Evolutionary conservation across 139 green algal species (phyloP).

Genomic region (Chlorella sp.): DNA sequence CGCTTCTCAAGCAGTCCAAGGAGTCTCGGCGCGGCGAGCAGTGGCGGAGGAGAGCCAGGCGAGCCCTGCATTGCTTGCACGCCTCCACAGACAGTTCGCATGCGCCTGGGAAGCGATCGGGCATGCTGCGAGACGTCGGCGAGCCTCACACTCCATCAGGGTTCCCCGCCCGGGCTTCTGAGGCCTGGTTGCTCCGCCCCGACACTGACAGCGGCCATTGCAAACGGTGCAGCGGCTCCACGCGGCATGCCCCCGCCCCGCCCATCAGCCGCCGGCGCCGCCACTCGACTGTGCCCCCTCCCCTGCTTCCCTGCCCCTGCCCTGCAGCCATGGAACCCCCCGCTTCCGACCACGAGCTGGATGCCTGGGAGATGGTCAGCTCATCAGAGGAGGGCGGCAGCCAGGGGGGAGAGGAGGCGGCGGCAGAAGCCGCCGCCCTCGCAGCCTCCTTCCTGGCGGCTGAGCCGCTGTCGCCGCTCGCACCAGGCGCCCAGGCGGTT

Average conservation of each 20-base stretch:
- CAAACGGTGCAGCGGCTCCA: not conserved
- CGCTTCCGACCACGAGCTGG: not conserved
- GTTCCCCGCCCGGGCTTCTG: too few relatives aligned
- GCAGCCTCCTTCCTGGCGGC: not conserved
- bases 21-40: too few relatives aligned
- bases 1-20: too few relatives aligned
- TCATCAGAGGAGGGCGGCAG: not conserved
- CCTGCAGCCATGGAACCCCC: not conserved
- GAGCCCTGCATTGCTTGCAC: too few relatives aligned
- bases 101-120: too few relatives aligned
- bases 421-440: constrained; percentile 1
- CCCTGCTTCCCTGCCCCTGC: not conserved
- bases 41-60: too few relatives aligned
- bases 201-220: too few relatives aligned
- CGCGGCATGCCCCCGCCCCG: not conserved
- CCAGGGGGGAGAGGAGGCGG: not conserved
- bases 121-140: too few relatives aligned
- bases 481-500: not conserved
- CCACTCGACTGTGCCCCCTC: not conserved
- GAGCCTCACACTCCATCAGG: too few relatives aligned
- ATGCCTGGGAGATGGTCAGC: constrained; percentile 27
- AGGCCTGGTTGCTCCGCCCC: too few relatives aligned
- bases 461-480: not conserved
- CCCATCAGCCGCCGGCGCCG: not conserved
- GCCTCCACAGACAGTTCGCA: too few relatives aligned